phyloP scores from a whole-genome alignment of 306 rosid genomes.

The Cucumis cinereus region DNA sequence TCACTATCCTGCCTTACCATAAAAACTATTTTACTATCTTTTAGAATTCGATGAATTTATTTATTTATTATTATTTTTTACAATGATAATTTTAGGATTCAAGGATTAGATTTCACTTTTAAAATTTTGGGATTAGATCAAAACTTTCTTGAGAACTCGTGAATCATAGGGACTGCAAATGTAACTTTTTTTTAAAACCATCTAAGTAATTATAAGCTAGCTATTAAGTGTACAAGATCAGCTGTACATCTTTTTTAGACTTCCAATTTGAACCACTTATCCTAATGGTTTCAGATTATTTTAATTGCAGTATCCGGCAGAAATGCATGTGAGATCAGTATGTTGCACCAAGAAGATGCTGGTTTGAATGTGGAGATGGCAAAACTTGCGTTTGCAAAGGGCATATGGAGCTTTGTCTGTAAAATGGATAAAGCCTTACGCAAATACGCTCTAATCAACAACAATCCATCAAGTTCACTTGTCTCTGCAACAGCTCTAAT shows the following conservation, averaged over 20 bases:
- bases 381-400: constrained; percentile 64
- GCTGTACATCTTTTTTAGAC: not conserved
- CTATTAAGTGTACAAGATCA: not conserved
- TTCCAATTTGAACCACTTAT: not conserved
- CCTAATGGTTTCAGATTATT: not conserved
- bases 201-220: not conserved
- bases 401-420: constrained; percentile 88
- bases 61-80: too few species aligned
- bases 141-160: not conserved
- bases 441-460: constrained; percentile 28
- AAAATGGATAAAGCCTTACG: constrained; percentile 78
- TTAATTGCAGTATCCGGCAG: constrained; percentile 53
- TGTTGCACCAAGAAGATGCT: constrained; percentile 96
- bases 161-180: not conserved
- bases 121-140: not conserved
- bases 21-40: not conserved
- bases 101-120: not conserved
- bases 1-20: not conserved
- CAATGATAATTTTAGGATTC: not conserved
- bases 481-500: constrained; percentile 46
- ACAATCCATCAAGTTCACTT: constrained; percentile 33
- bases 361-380: constrained; percentile 79
- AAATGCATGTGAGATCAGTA: constrained; percentile 76
- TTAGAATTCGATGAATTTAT: not conserved
- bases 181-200: not conserved